These are phyloP conservation scores for Chalciporus pseudorubinellus DNA, from an alignment of 768 basidiomycete species.

Conservation along the genomic window DNA sequence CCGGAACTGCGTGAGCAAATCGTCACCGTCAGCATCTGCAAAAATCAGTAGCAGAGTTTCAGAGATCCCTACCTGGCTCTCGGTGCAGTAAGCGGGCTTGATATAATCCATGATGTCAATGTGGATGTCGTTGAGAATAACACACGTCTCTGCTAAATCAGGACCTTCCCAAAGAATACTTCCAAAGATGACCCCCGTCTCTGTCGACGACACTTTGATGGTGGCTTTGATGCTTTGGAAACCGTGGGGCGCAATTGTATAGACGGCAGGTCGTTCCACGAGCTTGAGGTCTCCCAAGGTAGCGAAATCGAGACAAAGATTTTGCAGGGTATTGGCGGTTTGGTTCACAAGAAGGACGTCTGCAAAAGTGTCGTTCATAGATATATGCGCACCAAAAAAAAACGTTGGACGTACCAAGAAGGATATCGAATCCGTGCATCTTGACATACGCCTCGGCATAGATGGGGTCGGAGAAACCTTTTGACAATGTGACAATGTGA, in stretches of 20 bases:
- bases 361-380: slow-evolving; percentile 23
- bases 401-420: slow-evolving; percentile 58
- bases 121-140: slow-evolving; percentile 95
- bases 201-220: slow-evolving; percentile 96
- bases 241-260: slow-evolving; percentile 91
- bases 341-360: slow-evolving; percentile 98
- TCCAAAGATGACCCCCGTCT: slow-evolving; percentile 98
- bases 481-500: slow-evolving; percentile 1
- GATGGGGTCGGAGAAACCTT: slow-evolving; percentile 96
- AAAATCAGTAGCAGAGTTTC: neutral
- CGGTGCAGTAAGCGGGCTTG: slow-evolving; percentile 82
- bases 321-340: slow-evolving; percentile 90
- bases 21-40: slow-evolving; percentile 3
- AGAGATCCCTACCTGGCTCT: slow-evolving; percentile 73
- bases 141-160: slow-evolving; percentile 82
- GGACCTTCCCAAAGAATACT: slow-evolving; percentile 96
- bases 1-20: slow-evolving; percentile 60
- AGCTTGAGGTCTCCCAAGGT: slow-evolving; percentile 96
- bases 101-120: slow-evolving; percentile 76
- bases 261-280: slow-evolving; percentile 90
- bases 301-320: slow-evolving; percentile 95
- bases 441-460: slow-evolving; percentile 98
- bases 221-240: slow-evolving; percentile 99
- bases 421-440: slow-evolving; percentile 96
- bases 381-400: neutral